Evolutionary conservation across 2,329 filamentous ascomycete species (phyloP), one percentile per base, ranked within the genome.

Genomic region (Fusarium sp.): DNA sequence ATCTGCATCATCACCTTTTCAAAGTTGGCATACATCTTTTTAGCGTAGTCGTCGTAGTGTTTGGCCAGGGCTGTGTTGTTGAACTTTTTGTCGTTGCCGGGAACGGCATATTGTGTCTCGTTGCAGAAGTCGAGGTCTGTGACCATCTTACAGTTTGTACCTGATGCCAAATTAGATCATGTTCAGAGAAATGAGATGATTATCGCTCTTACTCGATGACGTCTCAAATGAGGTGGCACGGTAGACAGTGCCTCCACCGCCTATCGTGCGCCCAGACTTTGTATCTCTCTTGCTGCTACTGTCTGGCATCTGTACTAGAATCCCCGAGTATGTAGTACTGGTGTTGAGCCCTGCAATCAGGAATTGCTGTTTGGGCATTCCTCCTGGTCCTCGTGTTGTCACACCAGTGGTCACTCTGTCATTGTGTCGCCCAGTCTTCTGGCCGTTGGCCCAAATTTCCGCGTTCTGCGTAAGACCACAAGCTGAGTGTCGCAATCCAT

Each of bases 81-180:
- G 69, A 89, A 90, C 44, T 83, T 88, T 35, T 83, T 80, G 3
- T 88, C 85, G 74, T 97, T 97, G 39, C 92, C 90, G 1, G 96
- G 96, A 1, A 98, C 96, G 9, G 95, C 92, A 77, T 98, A 98
- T 50, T 95, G 93, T 47, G 95, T 92, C 73, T 95, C 89, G 71
- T 91, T 87, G 81, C 96, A 99, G 79, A 98, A 97, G 0, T 89
- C 84, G n/a, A 99, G 88, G 75, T 97, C 91, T 78, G 91, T 94
- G 44, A 98, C 85, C 39, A 99, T 86, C 63, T 91, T 91, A 78
- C 96, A 99, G 75, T 94, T 97, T 63, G 89, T 87, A 61, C 92
- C 93, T 89, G 73, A 2, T 31, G 68, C 63, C 18, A 35, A 5
- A 39, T 69, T 50, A 64, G 63, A 33, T 46, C 16, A 21, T 42